Evolutionary conservation across 805 yeast genomes (phyloP).

Genomic region (Lipomyces spencermartinsiae): DNA sequence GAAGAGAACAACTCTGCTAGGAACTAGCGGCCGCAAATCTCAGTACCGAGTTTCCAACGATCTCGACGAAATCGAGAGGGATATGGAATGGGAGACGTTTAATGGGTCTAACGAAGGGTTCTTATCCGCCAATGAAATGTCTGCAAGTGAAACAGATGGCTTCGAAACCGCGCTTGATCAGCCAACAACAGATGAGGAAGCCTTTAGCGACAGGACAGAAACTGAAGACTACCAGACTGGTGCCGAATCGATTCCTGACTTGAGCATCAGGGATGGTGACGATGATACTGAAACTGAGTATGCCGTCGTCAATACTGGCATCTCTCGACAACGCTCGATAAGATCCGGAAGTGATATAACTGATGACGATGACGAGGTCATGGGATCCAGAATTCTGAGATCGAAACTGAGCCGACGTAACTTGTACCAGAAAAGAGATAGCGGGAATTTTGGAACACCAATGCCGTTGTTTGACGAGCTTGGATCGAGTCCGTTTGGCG

Average conservation of each 20-base stretch:
- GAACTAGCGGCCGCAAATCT: conserved; percentile 22
- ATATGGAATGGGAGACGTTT: conserved; percentile 37
- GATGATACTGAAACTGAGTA: conserved; percentile 46
- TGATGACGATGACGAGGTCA: conserved; percentile 31
- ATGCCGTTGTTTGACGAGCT: conserved; percentile 33
- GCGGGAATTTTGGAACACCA: conserved; percentile 34
- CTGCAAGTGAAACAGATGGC: conserved; percentile 42
- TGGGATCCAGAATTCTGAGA: conserved; percentile 27
- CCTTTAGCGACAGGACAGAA: conserved; percentile 14
- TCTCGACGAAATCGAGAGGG: conserved; percentile 25
- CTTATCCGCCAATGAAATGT: conserved; percentile 38
- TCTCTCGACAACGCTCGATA: neutral
- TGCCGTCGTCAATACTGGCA: conserved; percentile 9
- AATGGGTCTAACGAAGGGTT: conserved; percentile 37
- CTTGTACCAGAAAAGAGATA: conserved; percentile 23
- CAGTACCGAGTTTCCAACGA: conserved; percentile 31
- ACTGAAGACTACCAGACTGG: conserved; percentile 42
- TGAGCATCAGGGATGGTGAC: conserved; percentile 33
- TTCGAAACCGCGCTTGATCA: conserved; percentile 37
- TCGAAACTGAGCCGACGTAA: conserved; percentile 10
- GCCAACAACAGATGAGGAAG: conserved; percentile 43
- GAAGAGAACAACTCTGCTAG: conserved; percentile 22
- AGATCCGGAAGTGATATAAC: conserved; percentile 13
- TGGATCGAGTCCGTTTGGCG: conserved; percentile 28
- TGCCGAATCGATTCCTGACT: conserved; percentile 40